Evolutionary conservation across 176 grass and related monocot species (phyloP), one percentile per base, ranked within the genome.

Genomic region (Cenchrus fungigraminus): DNA sequence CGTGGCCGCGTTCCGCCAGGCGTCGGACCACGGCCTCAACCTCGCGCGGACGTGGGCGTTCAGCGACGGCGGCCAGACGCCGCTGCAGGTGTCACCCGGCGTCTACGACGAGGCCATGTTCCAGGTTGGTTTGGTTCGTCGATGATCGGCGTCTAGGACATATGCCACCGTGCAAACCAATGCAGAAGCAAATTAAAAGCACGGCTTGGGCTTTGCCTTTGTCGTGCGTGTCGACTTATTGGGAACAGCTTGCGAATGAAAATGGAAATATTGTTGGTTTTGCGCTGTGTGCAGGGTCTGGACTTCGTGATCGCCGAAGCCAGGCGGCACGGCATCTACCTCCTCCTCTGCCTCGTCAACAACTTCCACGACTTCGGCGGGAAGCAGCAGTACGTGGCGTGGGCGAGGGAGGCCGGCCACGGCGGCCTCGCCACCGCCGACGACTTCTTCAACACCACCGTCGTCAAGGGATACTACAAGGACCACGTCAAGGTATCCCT

Each of bases 261-360:
- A 51, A 11, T 9, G 9, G 47, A 49, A 11, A 2, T 50, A 10
- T 40, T 40, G 11, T 54, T 15, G 4, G 3, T 68, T 42, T 45
- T 68, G 0, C 32, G 0, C 32, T 7, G 2, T 1, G 0, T 25
- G 12, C 80, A 98, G 95, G 96, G 83, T 0, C 87, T 98, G 13
- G 96, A 98, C 82, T 98, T 95, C 43, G 93, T 92, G 82, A 37
- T 98, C 20, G 85, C 93, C 55, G 91, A 95, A 29, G 91, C 93
- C 4, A 78, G 68, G 29, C 89, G 85, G 57, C 78, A 95, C 8
- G 81, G 86, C 25, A 52, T 98, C 11, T 85, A 83, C 80, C 84
- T 98, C 34, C 90, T 98, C 22, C 82, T 98, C 83, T 88, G 87
- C 77, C 85, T 98, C 46, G 76, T 89, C 40, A 98, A 98, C 87